Conservation (phyloP, 352 stramenopile species). For the Phytophthora foliorum region DNA sequence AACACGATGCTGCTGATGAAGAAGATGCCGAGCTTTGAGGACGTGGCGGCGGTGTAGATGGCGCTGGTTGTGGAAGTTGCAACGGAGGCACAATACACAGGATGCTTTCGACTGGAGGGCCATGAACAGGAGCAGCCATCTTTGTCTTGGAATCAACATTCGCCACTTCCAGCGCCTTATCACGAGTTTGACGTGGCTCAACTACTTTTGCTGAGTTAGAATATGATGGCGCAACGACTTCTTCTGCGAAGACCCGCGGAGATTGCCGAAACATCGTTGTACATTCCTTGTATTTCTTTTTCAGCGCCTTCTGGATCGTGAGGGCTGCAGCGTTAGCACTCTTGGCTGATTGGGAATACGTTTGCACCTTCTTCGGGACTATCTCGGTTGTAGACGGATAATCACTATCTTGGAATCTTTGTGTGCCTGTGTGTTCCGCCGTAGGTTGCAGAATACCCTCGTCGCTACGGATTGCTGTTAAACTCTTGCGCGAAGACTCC, state of each 20-base stretch:
- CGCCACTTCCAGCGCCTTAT: background rate
- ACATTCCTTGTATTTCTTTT: constrained; percentile 50
- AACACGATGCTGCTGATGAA: constrained; percentile 9
- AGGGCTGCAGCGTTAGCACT: constrained; percentile 38
- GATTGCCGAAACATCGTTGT: constrained; percentile 59
- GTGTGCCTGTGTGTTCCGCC: background rate
- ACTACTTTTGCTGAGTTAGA: background rate
- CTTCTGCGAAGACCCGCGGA: constrained; percentile 50
- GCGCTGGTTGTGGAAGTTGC: constrained; percentile 3
- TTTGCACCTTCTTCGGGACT: constrained; percentile 25
- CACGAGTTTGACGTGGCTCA: background rate
- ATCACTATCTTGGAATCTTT: background rate
- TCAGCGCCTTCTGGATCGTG: constrained; percentile 62
- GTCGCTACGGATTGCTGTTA: background rate
- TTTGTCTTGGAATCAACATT: background rate
- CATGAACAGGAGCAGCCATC: background rate
- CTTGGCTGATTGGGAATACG: constrained; percentile 2
- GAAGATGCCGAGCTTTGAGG: constrained; percentile 6
- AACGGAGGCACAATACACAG: constrained; percentile 22
- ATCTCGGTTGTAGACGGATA: constrained; percentile 8
- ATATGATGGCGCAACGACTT: constrained; percentile 12
- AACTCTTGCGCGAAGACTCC: background rate
- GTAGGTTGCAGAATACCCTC: background rate
- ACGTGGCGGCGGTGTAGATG: constrained; percentile 9
- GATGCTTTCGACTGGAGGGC: background rate